Evolutionary conservation across 768 basidiomycete species (phyloP), one percentile per base, ranked within the genome.

Genomic region (Boletus subparvulus): DNA sequence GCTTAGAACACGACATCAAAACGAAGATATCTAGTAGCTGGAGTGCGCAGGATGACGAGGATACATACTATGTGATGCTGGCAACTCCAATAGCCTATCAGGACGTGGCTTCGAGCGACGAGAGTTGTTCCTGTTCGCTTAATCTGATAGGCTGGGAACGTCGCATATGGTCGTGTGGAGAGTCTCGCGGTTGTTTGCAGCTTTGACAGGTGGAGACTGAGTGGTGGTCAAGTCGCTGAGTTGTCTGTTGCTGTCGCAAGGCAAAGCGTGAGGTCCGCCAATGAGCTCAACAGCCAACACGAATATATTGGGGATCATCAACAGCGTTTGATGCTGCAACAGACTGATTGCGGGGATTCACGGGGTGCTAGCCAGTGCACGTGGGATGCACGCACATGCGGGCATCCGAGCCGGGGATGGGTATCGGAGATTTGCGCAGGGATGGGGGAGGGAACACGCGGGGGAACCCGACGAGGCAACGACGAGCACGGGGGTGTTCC

Each of bases 381-480:
- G 54, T 61, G 60, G 47, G 39, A 43, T 32, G 33, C 7, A 26
- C 19, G 24, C 17, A 30, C 28, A 40, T 36, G 47, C 47, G 48
- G 39, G 36, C 28, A 19, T 43, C 36, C 48, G 48, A 4, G 26
- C 26, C 28, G 49, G 49, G 49, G 49, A 50, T 40, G 35, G 46
- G 10, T 35, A 16, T 44, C 43, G 51, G 39, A 21, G 50, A 44
- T 54, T 40, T 40, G 36, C 16, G 28, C 50, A 58, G 65, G 65
- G 59, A 21, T 19, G 49, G 35, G 13, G 4, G 47, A 47, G 55
- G 55, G 58, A 56, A 61, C 45, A 39, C 41, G 48, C 60, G 67
- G 67, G 55, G 35, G 28, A 48, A 52, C 47, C 65, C 62, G 66
- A 64, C 33, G 42, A 10, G 24, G 54, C 5, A 28, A 39, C 16